Conservation (phyloP, 2,329 filamentous ascomycete genomes). For the Sordariomycetes sp. region DNA sequence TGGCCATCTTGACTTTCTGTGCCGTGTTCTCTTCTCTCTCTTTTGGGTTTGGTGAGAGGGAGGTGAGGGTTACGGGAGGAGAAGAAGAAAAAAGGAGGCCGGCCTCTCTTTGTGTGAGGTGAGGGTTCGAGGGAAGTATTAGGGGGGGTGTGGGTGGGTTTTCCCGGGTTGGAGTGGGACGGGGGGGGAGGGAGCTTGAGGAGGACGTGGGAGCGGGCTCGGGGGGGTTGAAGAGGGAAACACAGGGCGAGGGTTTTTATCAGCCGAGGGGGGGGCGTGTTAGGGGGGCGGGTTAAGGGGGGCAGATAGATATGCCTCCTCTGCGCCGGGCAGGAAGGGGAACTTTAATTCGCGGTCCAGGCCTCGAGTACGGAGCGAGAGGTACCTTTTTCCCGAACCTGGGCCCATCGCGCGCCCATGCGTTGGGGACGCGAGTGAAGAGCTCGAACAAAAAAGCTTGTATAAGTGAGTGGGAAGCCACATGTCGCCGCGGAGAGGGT, state of each 20-base stretch:
- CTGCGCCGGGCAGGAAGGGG: neutral
- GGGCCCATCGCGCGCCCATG: neutral
- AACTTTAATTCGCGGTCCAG: neutral
- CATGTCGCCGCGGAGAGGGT: neutral
- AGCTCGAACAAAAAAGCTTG: neutral
- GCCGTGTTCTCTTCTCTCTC: neutral
- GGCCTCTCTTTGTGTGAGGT: neutral
- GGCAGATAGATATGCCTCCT: neutral
- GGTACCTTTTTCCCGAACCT: neutral
- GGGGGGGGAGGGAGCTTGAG: neutral
- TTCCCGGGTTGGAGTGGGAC: neutral
- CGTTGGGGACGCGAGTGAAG: neutral
- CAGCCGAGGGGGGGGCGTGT: neutral
- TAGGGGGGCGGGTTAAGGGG: neutral
- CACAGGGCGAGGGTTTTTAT: neutral
- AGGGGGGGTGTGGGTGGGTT: neutral
- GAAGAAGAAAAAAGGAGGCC: too few relatives aligned
- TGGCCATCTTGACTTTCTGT: slow-evolving; percentile 7
- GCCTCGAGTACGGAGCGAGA: neutral
- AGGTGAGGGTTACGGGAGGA: neutral
- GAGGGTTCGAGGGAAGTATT: neutral
- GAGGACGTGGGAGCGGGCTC: neutral
- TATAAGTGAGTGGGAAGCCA: neutral
- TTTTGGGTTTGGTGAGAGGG: too few relatives aligned
- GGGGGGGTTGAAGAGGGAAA: neutral